Base-by-base conservation (phyloP, 257 asterid species). In the Plantago major region DNA sequence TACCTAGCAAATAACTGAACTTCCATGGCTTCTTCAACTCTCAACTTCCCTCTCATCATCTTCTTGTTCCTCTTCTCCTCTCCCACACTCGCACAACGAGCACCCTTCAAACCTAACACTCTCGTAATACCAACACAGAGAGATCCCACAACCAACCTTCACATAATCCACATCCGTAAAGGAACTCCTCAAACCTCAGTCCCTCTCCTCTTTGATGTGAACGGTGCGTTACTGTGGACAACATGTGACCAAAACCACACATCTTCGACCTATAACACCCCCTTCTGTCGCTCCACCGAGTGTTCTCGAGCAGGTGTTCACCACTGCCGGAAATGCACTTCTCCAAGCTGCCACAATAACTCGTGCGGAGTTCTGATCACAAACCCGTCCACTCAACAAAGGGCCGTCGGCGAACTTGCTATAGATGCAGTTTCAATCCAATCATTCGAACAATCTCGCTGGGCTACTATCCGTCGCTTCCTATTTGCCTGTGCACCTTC, bases 291-390 rank as follows among this genome's bases (percentile, higher is more conserved):
- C 70, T 79, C 88, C 43, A 62, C 82, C 8, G 73, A 63, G 40
- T 82, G 88, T 43, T 62, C 79, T 0, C 56, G 55, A 2, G 81
- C 67, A 1, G 84, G 73, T 5, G 55, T 10, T 3, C 79, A 81
- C 46, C 75, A 53, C 53, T 84, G 84, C 69, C 75, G 75, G 11
- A 76, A 46, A 55, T 74, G 87, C 44, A 52, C 47, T 5, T 52
- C 81, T 13, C 13, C 85, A 0, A 84, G 86, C 6, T 81, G 88
- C 71, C 88, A 81, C 40, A 81, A 84, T 79, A 77, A 77, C 40
- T 68, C 86, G 1, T 84, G 88, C 17, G 82, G 76, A 12, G 82
- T 79, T 1, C n/a, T 64, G 2, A 46, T 64, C 0, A 67, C 73
- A 9, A 81, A 84, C 30, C 88, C 92, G 0, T 22, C 81, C 7